A percentile compares a stretch with the other conserved stretches of the same genome.
Evolutionary conservation across 805 yeast species (phyloP).

Genomic region (Candida ficus): DNA sequence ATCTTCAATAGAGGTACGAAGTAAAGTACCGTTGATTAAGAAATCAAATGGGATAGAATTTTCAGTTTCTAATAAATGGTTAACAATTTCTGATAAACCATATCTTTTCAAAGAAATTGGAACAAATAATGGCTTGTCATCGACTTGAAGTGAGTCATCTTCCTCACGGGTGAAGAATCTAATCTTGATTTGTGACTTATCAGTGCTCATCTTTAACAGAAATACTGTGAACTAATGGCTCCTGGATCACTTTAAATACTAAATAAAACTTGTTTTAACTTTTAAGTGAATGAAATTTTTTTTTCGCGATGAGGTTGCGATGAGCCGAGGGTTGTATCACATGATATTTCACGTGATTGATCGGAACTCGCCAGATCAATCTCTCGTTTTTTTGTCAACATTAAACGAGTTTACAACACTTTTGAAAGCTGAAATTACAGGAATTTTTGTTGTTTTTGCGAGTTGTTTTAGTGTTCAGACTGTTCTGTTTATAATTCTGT

Average conservation of each 20-base stretch:
- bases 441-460: no score
- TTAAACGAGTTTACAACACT: no score
- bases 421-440: no score
- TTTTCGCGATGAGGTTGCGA: neutral
- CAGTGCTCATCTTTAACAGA: conserved; percentile 11
- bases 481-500: no score
- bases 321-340: neutral
- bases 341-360: neutral
- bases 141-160: conserved; percentile 66
- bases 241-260: no score
- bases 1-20: conserved; percentile 74
- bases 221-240: no score
- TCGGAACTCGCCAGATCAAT: conserved; percentile 1
- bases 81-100: conserved; percentile 93
- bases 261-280: no score
- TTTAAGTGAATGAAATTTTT: neutral
- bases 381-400: no score
- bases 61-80: conserved; percentile 65
- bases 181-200: conserved; percentile 68
- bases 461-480: no score
- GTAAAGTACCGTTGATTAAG: conserved; percentile 75
- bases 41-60: conserved; percentile 88
- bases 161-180: conserved; percentile 83
- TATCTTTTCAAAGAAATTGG: conserved; percentile 83
- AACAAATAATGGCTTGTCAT: conserved; percentile 80